These are phyloP conservation scores for Allomyces javanicus DNA, from an alignment of 192 early-diverging fungal species.

Conservation along the genomic window DNA sequence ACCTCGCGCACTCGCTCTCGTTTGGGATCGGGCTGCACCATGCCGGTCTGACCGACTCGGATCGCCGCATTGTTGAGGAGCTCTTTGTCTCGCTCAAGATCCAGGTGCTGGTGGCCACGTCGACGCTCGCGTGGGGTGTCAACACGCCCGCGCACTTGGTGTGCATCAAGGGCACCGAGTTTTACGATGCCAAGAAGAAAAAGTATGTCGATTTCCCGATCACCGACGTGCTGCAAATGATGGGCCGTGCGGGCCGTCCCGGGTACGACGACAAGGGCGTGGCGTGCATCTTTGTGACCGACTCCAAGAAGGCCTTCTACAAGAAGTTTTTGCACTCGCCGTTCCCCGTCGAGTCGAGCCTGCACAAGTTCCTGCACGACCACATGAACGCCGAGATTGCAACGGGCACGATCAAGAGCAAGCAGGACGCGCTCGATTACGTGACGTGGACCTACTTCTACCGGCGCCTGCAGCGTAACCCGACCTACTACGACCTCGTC, in stretches of 20 bases:
- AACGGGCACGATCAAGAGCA: conserved; percentile 60
- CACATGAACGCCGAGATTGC: conserved; percentile 93
- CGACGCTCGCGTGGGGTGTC: conserved; percentile 94
- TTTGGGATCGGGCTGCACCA: conserved; percentile 98
- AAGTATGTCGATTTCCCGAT: conserved; percentile 94
- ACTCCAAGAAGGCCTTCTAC: conserved; percentile 95
- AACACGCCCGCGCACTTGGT: conserved; percentile 95
- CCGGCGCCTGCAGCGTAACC: conserved; percentile 77
- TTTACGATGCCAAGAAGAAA: conserved; percentile 69
- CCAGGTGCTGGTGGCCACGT: conserved; percentile 87
- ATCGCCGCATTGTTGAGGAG: conserved; percentile 74
- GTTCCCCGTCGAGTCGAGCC: conserved; percentile 70
- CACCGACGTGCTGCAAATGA: conserved; percentile 97
- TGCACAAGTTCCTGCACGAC: conserved; percentile 55
- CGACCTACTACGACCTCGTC: conserved; percentile 81
- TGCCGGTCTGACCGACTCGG: conserved; percentile 73
- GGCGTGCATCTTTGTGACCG: conserved; percentile 83
- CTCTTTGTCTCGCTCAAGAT: conserved; percentile 89
- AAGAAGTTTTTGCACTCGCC: conserved; percentile 84
- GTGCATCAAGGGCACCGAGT: conserved; percentile 95
- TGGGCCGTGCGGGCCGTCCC: conserved; percentile 89
- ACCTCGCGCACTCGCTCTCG: conserved; percentile 53
- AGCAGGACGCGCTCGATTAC: conserved; percentile 89
- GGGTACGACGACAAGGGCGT: conserved; percentile 89
- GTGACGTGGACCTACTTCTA: conserved; percentile 93